Percentiles rank a stretch among this genome's conserved stretches.
Conservation (phyloP, 441 rosid genomes). For the Isatis lusitanica region DNA sequence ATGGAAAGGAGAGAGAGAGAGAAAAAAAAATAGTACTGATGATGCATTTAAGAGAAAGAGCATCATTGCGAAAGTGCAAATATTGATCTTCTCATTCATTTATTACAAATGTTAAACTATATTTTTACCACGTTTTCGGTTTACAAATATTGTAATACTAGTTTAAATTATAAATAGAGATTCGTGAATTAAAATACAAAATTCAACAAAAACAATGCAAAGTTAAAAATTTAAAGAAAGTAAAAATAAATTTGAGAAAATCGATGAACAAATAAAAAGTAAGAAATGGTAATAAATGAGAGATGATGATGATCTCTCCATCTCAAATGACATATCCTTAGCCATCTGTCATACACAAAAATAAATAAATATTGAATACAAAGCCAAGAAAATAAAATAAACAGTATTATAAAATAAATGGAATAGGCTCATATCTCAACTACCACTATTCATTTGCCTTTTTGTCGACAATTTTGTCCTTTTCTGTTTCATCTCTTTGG, state of each 20-base stretch:
- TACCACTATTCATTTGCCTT: conserved; percentile 31
- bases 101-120: background rate
- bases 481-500: conserved; percentile 32
- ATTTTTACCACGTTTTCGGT: background rate
- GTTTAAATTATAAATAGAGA: background rate
- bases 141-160: background rate
- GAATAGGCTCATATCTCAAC: conserved; percentile 33
- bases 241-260: background rate
- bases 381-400: background rate
- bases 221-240: background rate
- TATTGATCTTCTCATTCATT: background rate
- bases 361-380: conserved; percentile 2
- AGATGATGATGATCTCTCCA: conserved; percentile 28
- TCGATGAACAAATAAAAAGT: background rate
- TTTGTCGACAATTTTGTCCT: conserved; percentile 35
- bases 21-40: conserved; percentile 23
- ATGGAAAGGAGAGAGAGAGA: conserved; percentile 21
- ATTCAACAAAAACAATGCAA: background rate
- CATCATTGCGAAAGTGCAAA: conserved; percentile 60
- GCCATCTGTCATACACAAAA: conserved; percentile 25
- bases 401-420: conserved; percentile 1
- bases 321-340: conserved; percentile 38
- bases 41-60: conserved; percentile 42
- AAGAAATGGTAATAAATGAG: conserved; percentile 27
- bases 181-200: background rate